phyloP scores from a whole-genome alignment of 345 rosid genomes.

The Aquilaria yunnanensis region DNA sequence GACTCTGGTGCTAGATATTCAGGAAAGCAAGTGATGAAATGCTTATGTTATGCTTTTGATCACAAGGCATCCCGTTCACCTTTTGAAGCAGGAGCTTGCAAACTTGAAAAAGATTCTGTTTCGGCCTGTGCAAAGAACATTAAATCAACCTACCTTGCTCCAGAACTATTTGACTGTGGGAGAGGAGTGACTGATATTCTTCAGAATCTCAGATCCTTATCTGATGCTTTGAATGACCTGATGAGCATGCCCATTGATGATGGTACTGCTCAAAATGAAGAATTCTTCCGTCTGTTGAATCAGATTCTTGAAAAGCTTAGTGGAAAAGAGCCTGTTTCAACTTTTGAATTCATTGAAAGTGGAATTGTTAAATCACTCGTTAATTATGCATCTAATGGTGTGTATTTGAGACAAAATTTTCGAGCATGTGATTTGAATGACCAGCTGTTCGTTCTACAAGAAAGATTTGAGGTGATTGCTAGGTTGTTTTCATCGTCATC shows the following conservation, averaged over 20 bases:
- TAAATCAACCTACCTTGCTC: slow-evolving; percentile 49
- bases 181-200: slow-evolving; percentile 78
- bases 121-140: slow-evolving; percentile 60
- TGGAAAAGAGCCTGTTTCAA: slow-evolving; percentile 81
- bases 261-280: slow-evolving; percentile 36
- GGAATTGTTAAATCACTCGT: slow-evolving; percentile 74
- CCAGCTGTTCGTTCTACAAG: slow-evolving; percentile 35
- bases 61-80: slow-evolving; percentile 25
- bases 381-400: slow-evolving; percentile 60
- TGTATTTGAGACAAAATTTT: slow-evolving; percentile 31
- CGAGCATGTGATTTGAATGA: slow-evolving; percentile 22
- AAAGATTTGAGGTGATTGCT: slow-evolving; percentile 63
- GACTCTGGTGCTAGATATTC: slow-evolving; percentile 41
- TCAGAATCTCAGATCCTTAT: slow-evolving; percentile 57
- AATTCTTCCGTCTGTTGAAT: slow-evolving; percentile 40
- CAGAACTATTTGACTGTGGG: slow-evolving; percentile 49
- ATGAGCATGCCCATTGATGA: slow-evolving; percentile 28
- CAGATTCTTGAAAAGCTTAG: slow-evolving; percentile 55
- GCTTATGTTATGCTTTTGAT: slow-evolving; percentile 80
- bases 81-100: slow-evolving; percentile 47
- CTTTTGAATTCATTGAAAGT: slow-evolving; percentile 88
- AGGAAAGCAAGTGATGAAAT: slow-evolving; percentile 45
- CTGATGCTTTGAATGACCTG: slow-evolving; percentile 51
- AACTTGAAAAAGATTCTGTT: slow-evolving; percentile 58
- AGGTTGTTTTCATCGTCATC: slow-evolving; percentile 37